phyloP scores from a whole-genome alignment of 371 early-diverging fungal species.

The Nematocida ausubeli region DNA sequence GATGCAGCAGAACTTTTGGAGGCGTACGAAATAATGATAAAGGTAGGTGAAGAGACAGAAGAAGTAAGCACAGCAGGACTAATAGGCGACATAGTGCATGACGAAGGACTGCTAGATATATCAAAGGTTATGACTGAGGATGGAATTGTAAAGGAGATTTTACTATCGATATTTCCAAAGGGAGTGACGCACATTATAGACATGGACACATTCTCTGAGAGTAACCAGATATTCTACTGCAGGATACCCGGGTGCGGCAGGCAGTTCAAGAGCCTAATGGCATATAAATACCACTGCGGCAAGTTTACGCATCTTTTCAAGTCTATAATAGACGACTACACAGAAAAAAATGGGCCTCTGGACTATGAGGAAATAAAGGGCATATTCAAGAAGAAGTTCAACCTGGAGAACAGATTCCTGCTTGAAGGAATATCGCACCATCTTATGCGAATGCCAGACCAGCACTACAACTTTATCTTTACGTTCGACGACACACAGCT shows the following conservation, averaged over 20 bases:
- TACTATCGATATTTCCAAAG: slow-evolving; percentile 38
- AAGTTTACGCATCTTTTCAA: slow-evolving; percentile 55
- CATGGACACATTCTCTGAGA: slow-evolving; percentile 40
- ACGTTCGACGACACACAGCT: slow-evolving; percentile 53
- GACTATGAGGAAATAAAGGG: slow-evolving; percentile 47
- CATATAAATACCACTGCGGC: slow-evolving; percentile 62
- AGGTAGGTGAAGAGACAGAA: slow-evolving; percentile 45
- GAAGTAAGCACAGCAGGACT: slow-evolving; percentile 12
- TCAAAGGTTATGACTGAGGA: slow-evolving; percentile 47
- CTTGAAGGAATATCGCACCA: slow-evolving; percentile 58
- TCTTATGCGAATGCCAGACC: slow-evolving; percentile 57
- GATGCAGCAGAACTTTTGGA: slow-evolving; percentile 46
- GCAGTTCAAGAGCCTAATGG: slow-evolving; percentile 59
- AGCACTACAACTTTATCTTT: slow-evolving; percentile 60
- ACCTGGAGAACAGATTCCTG: slow-evolving; percentile 48
- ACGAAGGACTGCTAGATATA: slow-evolving; percentile 54
- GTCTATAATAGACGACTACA: slow-evolving; percentile 54
- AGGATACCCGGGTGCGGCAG: slow-evolving; percentile 58
- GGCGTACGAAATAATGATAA: slow-evolving; percentile 47
- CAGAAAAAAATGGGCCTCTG: background rate
- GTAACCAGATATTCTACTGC: slow-evolving; percentile 50
- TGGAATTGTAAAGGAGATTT: slow-evolving; percentile 46
- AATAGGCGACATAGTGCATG: slow-evolving; percentile 50
- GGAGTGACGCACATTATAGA: slow-evolving; percentile 55
- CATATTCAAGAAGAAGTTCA: slow-evolving; percentile 50